Conservation (phyloP, 2,329 filamentous ascomycete genomes). For the Alternaria ventricosa region DNA sequence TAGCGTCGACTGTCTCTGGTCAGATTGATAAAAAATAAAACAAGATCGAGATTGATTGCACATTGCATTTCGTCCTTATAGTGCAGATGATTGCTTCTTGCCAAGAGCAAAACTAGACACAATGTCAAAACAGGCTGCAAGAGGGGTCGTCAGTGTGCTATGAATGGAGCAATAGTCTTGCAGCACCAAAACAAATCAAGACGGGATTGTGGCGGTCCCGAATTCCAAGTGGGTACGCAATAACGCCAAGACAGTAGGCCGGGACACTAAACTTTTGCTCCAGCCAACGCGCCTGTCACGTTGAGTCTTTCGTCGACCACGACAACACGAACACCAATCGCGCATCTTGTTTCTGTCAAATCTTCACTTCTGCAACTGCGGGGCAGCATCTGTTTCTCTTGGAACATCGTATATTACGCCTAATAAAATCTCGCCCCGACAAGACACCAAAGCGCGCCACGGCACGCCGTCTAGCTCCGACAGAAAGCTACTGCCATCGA, state of each 20-base stretch:
- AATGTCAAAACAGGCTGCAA: not conserved
- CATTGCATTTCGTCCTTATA: not conserved
- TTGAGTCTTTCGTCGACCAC: constrained; percentile 12
- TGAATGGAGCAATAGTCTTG: not conserved
- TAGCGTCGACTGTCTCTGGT: constrained; percentile 17
- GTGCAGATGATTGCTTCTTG: not conserved
- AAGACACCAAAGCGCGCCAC: constrained; percentile 10
- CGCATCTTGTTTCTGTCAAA: constrained; percentile 14
- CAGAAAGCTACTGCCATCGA: not conserved
- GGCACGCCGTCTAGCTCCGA: constrained; percentile 10
- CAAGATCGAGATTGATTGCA: constrained; percentile 33
- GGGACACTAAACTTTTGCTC: constrained; percentile 44
- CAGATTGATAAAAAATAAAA: constrained; percentile 31
- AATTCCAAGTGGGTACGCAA: constrained; percentile 4
- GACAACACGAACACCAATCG: constrained; percentile 21
- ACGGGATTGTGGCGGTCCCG: not conserved
- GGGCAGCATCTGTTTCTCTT: constrained; percentile 33
- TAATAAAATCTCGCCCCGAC: constrained; percentile 10
- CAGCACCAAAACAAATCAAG: not conserved
- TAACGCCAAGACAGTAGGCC: constrained; percentile 29
- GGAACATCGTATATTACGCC: constrained; percentile 10
- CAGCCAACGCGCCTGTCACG: constrained; percentile 32
- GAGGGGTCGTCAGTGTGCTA: not conserved
- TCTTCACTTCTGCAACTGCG: constrained; percentile 33
- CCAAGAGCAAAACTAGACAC: not conserved